Conservation (phyloP, 2,329 filamentous ascomycete species). For the Ophiosphaerella korrae region DNA sequence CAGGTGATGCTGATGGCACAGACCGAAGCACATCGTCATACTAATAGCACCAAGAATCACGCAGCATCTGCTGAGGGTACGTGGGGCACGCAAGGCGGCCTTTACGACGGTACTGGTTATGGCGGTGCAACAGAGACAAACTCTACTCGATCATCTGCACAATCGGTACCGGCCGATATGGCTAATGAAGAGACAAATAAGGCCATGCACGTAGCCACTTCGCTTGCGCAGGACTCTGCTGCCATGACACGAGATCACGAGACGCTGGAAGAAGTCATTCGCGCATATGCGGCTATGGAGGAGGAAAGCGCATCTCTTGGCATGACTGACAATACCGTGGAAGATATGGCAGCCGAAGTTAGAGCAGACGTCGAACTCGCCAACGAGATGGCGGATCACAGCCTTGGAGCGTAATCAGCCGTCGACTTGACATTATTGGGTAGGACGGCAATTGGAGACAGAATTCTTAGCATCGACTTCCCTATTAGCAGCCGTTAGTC, state of each 20-base stretch:
- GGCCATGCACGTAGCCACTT: not conserved
- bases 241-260: constrained; percentile 17
- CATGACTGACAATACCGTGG: constrained; percentile 3
- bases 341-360: constrained; percentile 1
- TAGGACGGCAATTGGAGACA: not conserved
- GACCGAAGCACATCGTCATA: not conserved
- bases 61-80: not conserved
- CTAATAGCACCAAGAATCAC: not conserved
- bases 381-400: constrained; percentile 19
- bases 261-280: constrained; percentile 24
- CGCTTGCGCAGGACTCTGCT: not conserved
- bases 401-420: constrained; percentile 16
- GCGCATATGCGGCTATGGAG: constrained; percentile 18
- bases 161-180: not conserved
- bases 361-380: constrained; percentile 16
- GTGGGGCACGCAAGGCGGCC: constrained; percentile 20
- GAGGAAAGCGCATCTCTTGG: constrained; percentile 1
- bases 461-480: too few relatives aligned
- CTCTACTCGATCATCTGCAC: constrained; percentile 4
- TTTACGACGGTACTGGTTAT: constrained; percentile 36
- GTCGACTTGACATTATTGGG: not conserved
- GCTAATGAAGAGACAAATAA: not conserved
- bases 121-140: constrained; percentile 14
- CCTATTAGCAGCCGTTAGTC: not conserved
- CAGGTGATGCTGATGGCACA: not conserved